phyloP scores from a whole-genome alignment of 305 asterid genomes.

The Fraxinus albicans region DNA sequence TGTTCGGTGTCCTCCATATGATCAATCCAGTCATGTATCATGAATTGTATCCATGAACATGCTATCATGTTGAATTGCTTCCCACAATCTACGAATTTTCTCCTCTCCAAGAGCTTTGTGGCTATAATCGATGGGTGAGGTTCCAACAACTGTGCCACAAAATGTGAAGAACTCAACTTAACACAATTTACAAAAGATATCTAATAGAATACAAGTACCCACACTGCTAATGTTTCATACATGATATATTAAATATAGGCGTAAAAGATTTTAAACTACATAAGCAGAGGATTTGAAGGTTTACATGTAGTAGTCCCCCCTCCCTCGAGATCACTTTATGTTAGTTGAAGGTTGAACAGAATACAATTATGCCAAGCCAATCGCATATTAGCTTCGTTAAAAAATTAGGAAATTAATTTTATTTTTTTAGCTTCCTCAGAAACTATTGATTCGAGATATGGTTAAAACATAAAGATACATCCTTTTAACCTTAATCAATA shows the following conservation, averaged over 20 bases:
- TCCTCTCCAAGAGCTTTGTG: constrained; percentile 51
- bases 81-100: constrained; percentile 42
- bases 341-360: too few species aligned
- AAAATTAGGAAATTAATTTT: too few species aligned
- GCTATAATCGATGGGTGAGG: constrained; percentile 67
- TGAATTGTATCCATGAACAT: constrained; percentile 68
- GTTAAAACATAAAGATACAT: neutral
- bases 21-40: constrained; percentile 72
- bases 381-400: too few species aligned
- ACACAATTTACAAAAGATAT: neutral
- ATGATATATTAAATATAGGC: too few species aligned
- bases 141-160: constrained; percentile 36
- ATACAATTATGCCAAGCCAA: too few species aligned
- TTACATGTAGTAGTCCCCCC: too few species aligned
- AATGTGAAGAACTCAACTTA: neutral
- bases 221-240: neutral
- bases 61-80: constrained; percentile 69
- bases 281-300: too few species aligned
- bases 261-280: too few species aligned
- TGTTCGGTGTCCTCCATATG: constrained; percentile 49
- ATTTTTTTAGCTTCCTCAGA: neutral
- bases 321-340: too few species aligned
- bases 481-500: neutral
- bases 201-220: neutral
- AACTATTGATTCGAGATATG: neutral